Evolutionary conservation across 495 filamentous ascomycete species (phyloP).

Genomic region (Hypomontagnella submonticulosa): DNA sequence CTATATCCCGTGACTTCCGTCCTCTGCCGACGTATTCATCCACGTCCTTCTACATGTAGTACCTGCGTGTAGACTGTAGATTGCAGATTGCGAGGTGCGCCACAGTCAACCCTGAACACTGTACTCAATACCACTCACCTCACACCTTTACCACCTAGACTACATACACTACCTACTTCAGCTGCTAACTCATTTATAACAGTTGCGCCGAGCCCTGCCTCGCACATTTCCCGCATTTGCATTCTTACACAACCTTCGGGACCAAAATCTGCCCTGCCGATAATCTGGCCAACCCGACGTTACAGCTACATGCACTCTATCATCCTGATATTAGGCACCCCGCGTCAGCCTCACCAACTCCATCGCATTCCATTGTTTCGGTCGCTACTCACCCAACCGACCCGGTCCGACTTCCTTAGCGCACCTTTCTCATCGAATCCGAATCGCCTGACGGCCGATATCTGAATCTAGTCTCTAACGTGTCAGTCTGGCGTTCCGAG

Average conservation of each 20-base stretch:
- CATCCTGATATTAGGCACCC: conserved; percentile 13
- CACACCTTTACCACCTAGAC: neutral
- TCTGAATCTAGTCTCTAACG: neutral
- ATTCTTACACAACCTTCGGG: conserved; percentile 16
- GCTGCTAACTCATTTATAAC: conserved; percentile 22
- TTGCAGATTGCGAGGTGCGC: conserved; percentile 9
- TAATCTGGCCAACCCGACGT: conserved; percentile 23
- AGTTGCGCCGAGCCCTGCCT: conserved; percentile 26
- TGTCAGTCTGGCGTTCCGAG: conserved; percentile 59
- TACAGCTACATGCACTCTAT: conserved; percentile 23
- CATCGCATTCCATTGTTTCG: conserved; percentile 15
- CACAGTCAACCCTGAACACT: conserved; percentile 7
- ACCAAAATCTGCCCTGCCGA: conserved; percentile 31
- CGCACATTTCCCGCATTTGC: conserved; percentile 11
- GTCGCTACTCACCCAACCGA: conserved; percentile 14
- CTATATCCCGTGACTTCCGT: conserved; percentile 1
- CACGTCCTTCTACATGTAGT: neutral
- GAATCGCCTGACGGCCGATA: neutral
- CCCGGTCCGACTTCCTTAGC: neutral
- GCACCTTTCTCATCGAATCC: neutral
- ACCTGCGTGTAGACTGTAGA: no score
- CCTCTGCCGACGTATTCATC: conserved; percentile 1
- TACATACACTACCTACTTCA: conserved; percentile 2
- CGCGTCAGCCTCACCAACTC: conserved; percentile 29
- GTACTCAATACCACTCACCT: conserved; percentile 5